phyloP scores from a whole-genome alignment of 768 basidiomycete species.

The Lepiota venenata region DNA sequence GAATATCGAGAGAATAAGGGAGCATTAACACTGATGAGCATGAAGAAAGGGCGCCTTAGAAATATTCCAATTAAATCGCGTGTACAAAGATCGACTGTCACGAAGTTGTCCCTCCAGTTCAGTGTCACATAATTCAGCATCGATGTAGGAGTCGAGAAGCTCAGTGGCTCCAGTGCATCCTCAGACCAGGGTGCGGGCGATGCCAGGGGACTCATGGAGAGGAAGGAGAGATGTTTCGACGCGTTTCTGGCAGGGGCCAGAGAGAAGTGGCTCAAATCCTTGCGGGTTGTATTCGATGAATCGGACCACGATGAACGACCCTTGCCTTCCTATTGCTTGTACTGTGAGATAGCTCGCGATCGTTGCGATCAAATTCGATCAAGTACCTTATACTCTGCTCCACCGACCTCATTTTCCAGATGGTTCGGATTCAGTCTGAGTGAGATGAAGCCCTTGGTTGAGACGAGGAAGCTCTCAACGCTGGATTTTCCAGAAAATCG shows the following conservation, averaged over 20 bases:
- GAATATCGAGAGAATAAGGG: constrained; percentile 68
- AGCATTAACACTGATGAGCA: constrained; percentile 82
- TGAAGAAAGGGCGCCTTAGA: constrained; percentile 84
- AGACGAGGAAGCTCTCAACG: constrained; percentile 57
- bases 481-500: constrained; percentile 57
- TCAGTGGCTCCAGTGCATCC: constrained; percentile 19
- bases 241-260: constrained; percentile 2
- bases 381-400: constrained; percentile 9
- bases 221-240: constrained; percentile 36
- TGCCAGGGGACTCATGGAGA: constrained; percentile 32
- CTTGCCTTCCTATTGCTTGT: constrained; percentile 1
- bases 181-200: constrained; percentile 23
- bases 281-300: constrained; percentile 6
- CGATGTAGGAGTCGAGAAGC: constrained; percentile 44
- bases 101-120: constrained; percentile 78
- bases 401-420: not conserved
- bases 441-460: constrained; percentile 52
- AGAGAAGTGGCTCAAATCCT: constrained; percentile 8
- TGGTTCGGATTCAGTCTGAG: constrained; percentile 36
- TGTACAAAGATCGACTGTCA: constrained; percentile 70
- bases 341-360: constrained; percentile 5
- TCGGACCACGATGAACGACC: constrained; percentile 8
- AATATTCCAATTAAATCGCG: constrained; percentile 62
- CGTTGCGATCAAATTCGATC: not conserved
- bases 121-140: constrained; percentile 75